Conservation (phyloP, 805 yeast species). For the Metschnikowia proteae region DNA sequence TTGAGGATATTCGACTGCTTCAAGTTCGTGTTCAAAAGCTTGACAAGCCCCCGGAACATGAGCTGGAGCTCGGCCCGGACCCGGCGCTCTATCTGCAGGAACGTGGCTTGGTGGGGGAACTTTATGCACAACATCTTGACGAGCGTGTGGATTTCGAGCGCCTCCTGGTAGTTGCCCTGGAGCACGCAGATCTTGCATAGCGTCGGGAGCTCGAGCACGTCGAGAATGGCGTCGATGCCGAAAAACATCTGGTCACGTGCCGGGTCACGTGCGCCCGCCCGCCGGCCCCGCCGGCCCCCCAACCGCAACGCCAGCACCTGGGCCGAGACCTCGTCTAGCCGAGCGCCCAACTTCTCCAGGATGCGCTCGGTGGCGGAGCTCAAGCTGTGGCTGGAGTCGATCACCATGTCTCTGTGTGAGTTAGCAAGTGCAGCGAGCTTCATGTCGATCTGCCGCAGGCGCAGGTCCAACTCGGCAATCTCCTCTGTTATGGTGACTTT, state of each 20-base stretch:
- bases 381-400: constrained; percentile 37
- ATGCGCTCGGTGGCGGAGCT: constrained; percentile 14
- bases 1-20: constrained; percentile 78
- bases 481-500: constrained; percentile 52
- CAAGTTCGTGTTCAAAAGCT: constrained; percentile 67
- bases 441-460: constrained; percentile 46
- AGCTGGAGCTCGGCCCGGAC: constrained; percentile 53
- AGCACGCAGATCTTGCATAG: constrained; percentile 78
- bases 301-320: constrained; percentile 10
- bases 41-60: constrained; percentile 70
- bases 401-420: constrained; percentile 43
- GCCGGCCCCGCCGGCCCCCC: constrained; percentile 12
- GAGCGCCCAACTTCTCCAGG: constrained; percentile 10
- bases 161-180: constrained; percentile 85
- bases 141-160: constrained; percentile 77
- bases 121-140: constrained; percentile 65
- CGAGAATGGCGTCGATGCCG: constrained; percentile 69
- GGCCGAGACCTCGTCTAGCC: constrained; percentile 14
- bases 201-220: constrained; percentile 79
- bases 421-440: constrained; percentile 41
- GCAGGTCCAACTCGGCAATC: constrained; percentile 66
- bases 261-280: constrained; percentile 1
- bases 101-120: constrained; percentile 57
- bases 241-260: constrained; percentile 40
- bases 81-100: constrained; percentile 47